Evolutionary conservation across 176 grass and related monocot species (phyloP).

Genomic region (Carex parvula): DNA sequence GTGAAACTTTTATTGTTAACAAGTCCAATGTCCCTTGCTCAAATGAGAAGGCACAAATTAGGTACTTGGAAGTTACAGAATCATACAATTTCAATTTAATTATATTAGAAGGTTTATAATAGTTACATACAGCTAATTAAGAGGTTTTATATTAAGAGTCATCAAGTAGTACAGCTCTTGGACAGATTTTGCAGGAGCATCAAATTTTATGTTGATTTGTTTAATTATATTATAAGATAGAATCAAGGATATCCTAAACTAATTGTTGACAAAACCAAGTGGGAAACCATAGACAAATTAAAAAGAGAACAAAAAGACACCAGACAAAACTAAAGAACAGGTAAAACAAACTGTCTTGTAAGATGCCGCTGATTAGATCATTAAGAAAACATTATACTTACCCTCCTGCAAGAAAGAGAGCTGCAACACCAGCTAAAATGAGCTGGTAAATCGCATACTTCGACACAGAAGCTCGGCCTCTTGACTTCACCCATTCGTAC

Average conservation of each 20-base stretch:
- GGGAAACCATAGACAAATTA: background rate
- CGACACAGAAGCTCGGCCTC: constrained; percentile 29
- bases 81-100: background rate
- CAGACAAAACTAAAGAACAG: background rate
- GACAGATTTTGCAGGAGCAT: background rate
- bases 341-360: background rate
- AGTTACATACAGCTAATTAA: background rate
- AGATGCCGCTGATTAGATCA: background rate
- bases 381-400: constrained; percentile 26
- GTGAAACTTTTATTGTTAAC: background rate
- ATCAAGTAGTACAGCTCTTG: background rate
- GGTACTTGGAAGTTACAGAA: constrained; percentile 6
- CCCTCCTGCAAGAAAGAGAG: constrained; percentile 45
- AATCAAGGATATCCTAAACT: constrained; percentile 7
- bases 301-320: background rate
- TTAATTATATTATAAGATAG: background rate
- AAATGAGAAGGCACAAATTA: background rate
- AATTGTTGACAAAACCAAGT: constrained; percentile 9
- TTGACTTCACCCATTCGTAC: constrained; percentile 52
- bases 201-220: background rate
- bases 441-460: constrained; percentile 63
- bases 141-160: constrained; percentile 4
- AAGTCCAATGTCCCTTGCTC: background rate
- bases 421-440: constrained; percentile 40
- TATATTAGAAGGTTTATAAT: no score